Percentiles rank a stretch among this genome's conserved stretches.
Evolutionary conservation across 805 yeast species (phyloP).

Genomic region (Metschnikowia colocasiae): DNA sequence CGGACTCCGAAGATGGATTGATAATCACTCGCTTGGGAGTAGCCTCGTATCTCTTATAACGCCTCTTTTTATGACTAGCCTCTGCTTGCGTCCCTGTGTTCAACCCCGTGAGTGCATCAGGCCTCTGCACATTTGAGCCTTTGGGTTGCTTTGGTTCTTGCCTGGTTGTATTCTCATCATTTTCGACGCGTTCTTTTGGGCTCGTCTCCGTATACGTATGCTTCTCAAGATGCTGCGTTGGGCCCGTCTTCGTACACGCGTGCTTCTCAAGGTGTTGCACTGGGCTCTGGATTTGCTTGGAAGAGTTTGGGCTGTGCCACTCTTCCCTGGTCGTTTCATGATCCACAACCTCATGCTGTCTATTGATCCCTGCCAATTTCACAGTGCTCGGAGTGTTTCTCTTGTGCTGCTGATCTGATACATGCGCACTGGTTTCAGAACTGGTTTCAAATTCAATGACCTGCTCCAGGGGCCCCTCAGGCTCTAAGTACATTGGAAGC

Average conservation of each 20-base stretch:
- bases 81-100: background rate
- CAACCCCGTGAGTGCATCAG: background rate
- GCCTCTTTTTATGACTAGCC: background rate
- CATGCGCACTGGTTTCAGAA: too few species aligned
- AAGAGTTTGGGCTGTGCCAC: too few species aligned
- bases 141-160: background rate
- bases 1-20: conserved; percentile 21
- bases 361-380: too few species aligned
- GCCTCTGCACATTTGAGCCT: background rate
- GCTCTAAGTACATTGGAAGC: too few species aligned
- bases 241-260: background rate
- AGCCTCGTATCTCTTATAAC: conserved; percentile 8
- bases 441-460: too few species aligned
- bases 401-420: too few species aligned
- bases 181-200: background rate
- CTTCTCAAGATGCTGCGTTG: too few species aligned
- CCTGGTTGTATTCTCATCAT: background rate
- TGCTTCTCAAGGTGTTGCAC: background rate
- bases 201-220: background rate
- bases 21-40: conserved; percentile 10
- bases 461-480: too few species aligned
- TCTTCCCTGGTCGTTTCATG: too few species aligned
- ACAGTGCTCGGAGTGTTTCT: too few species aligned
- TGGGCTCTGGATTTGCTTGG: too few species aligned
- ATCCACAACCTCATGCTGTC: too few species aligned